A percentile compares a stretch with the other conserved stretches of the same genome.
Evolutionary conservation across 139 green algal genomes (phyloP).

Genomic region (Medakamo hakoo): DNA sequence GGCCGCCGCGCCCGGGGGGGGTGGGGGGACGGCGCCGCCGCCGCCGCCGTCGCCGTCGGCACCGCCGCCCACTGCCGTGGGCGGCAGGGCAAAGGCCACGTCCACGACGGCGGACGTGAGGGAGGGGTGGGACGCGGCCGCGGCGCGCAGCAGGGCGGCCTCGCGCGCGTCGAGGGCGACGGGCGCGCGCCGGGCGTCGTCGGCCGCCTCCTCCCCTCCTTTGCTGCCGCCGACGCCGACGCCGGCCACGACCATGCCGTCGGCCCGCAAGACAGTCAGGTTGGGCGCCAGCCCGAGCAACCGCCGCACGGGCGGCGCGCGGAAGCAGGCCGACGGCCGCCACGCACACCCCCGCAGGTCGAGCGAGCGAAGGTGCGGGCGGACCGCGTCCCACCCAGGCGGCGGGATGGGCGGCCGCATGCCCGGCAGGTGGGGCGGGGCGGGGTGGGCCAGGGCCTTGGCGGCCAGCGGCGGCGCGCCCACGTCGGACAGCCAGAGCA

Average conservation of each 20-base stretch:
- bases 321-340: neutral
- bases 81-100: neutral
- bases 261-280: neutral
- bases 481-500: neutral
- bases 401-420: too few relatives aligned
- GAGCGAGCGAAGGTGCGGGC: neutral
- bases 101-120: neutral
- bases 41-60: neutral
- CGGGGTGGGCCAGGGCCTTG: too few relatives aligned
- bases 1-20: too few relatives aligned
- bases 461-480: too few relatives aligned
- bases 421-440: neutral
- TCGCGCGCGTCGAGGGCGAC: neutral
- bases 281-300: neutral
- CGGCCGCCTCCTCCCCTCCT: too few relatives aligned
- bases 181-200: too few relatives aligned
- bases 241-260: neutral
- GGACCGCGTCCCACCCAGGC: neutral
- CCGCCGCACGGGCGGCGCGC: neutral
- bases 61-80: too few relatives aligned
- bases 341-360: neutral
- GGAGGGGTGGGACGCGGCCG: neutral
- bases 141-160: neutral
- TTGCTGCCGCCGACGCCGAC: too few relatives aligned
- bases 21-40: neutral